These are phyloP conservation scores for Phytophthora ramorum DNA, from an alignment of 352 stramenopile species.

Conservation along the genomic window DNA sequence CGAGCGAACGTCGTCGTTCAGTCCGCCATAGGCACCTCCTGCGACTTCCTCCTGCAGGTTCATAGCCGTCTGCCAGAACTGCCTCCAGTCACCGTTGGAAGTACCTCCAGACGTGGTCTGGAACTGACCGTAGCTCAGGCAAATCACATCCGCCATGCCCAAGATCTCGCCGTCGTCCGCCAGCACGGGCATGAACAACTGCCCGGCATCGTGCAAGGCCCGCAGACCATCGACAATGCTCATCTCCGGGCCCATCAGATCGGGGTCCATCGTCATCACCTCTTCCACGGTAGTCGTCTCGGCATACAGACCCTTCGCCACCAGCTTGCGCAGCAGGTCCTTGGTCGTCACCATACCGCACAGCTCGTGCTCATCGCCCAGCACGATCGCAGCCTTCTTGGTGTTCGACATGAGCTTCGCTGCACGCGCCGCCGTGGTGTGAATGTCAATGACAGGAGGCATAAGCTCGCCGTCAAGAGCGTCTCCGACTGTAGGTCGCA, in stretches of 20 bases:
- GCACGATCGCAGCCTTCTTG: conserved; percentile 87
- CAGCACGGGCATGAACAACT: conserved; percentile 88
- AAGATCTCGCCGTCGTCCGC: conserved; percentile 81
- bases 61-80: conserved; percentile 91
- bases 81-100: conserved; percentile 82
- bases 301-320: conserved; percentile 80
- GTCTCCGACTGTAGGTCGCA: conserved; percentile 81
- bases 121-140: conserved; percentile 89
- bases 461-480: conserved; percentile 84
- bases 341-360: conserved; percentile 89
- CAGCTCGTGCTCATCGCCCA: conserved; percentile 70
- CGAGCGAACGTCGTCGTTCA: conserved; percentile 74
- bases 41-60: conserved; percentile 85
- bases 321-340: conserved; percentile 86
- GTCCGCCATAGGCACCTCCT: conserved; percentile 69
- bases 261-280: conserved; percentile 87
- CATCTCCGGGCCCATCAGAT: conserved; percentile 75
- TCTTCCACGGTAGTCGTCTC: conserved; percentile 82
- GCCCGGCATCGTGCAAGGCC: conserved; percentile 84
- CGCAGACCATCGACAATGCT: conserved; percentile 88
- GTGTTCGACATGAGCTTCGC: conserved; percentile 88
- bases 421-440: conserved; percentile 71
- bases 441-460: conserved; percentile 77
- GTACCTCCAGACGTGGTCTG: conserved; percentile 75
- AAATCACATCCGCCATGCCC: conserved; percentile 90